phyloP scores from a whole-genome alignment of 2,329 filamentous ascomycete species.

The Aspergillus nomiae region DNA sequence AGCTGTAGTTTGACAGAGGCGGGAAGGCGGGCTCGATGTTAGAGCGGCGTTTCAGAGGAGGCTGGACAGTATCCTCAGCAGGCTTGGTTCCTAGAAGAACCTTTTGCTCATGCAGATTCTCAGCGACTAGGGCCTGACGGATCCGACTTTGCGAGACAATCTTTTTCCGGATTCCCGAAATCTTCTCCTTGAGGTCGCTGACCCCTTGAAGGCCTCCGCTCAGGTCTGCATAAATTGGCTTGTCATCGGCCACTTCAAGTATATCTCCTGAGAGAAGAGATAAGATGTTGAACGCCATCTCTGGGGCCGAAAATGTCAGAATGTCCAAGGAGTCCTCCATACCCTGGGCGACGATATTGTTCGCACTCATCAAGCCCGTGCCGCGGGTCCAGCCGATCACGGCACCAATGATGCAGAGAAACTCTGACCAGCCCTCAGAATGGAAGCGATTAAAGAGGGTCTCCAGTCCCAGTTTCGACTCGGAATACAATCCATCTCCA shows the following conservation, averaged over 20 bases:
- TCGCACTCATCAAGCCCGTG: conserved; percentile 95
- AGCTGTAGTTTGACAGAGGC: not conserved
- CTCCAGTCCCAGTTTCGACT: conserved; percentile 95
- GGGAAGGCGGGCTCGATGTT: not conserved
- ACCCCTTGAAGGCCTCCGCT: conserved; percentile 98
- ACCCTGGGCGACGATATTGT: conserved; percentile 96
- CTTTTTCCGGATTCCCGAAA: not conserved
- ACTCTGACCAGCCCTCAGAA: conserved; percentile 95
- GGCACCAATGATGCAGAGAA: conserved; percentile 96
- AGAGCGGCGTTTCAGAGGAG: not conserved
- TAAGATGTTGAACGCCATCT: conserved; percentile 99
- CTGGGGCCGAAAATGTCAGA: conserved; percentile 96
- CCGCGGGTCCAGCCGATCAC: conserved; percentile 99
- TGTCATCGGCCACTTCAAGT: conserved; percentile 90
- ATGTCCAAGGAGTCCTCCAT: conserved; percentile 89
- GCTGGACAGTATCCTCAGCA: not conserved
- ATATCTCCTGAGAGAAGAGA: conserved; percentile 93
- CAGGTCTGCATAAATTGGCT: conserved; percentile 94
- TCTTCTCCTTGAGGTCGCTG: conserved; percentile 34
- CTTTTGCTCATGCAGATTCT: not conserved
- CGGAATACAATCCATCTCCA: conserved; percentile 95
- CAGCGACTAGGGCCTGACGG: not conserved
- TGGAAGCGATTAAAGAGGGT: conserved; percentile 98
- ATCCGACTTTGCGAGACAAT: not conserved
- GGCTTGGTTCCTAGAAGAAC: not conserved